Conservation (phyloP, 306 rosid genomes). For the Lablab purpureus region DNA sequence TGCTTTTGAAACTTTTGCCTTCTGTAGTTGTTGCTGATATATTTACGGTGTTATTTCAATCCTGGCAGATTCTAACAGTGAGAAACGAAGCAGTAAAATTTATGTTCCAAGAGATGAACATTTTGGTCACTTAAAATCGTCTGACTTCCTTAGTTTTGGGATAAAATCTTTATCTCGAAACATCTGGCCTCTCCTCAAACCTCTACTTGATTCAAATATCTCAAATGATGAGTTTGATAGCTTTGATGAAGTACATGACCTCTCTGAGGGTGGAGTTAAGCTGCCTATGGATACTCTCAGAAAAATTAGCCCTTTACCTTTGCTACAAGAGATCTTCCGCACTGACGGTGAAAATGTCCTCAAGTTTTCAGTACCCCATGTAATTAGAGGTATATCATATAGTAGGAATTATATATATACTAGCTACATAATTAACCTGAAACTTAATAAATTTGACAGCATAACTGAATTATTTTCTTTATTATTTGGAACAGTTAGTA, state of each 20-base stretch:
- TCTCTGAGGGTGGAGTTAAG: constrained; percentile 69
- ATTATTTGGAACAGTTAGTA: constrained; percentile 44
- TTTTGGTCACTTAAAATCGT: constrained; percentile 67
- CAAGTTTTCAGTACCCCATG: constrained; percentile 68
- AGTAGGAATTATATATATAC: no score
- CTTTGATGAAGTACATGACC: constrained; percentile 60
- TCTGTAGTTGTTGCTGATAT: not conserved
- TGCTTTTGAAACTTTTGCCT: not conserved
- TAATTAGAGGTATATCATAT: constrained; percentile 59
- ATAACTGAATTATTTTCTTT: not conserved
- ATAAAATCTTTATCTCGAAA: constrained; percentile 59
- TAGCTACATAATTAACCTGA: no score
- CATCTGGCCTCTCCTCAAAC: constrained; percentile 47
- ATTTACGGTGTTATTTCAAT: not conserved
- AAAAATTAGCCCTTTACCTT: constrained; percentile 54
- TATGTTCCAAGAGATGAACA: constrained; percentile 72
- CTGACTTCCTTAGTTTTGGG: constrained; percentile 62
- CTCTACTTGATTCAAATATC: constrained; percentile 37
- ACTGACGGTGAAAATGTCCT: constrained; percentile 63
- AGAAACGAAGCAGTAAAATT: constrained; percentile 29
- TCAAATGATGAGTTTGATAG: constrained; percentile 58
- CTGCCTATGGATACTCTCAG: constrained; percentile 52
- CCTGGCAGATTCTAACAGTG: constrained; percentile 55
- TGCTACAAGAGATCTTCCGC: constrained; percentile 44
- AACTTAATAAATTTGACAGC: no score